Evolutionary conservation across 768 basidiomycete genomes (phyloP).

Genomic region (Cystofilobasidium bisporidii): DNA sequence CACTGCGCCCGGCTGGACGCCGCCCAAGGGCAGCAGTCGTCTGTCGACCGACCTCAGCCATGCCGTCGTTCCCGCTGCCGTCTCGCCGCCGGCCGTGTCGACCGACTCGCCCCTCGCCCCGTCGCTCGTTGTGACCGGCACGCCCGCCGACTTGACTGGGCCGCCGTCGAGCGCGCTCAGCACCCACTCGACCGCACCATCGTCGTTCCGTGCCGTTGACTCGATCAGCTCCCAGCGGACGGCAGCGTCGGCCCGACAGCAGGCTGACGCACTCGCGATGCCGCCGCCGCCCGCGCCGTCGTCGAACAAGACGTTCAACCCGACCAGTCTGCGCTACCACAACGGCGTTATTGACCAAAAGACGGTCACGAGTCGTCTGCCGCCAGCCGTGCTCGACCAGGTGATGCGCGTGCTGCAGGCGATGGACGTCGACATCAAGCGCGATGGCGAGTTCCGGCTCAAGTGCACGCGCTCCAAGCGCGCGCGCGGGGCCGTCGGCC

Average conservation of each 20-base stretch:
- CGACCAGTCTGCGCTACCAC: slow-evolving; percentile 58
- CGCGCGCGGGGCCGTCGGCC: slow-evolving; percentile 44
- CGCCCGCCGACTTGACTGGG: neutral
- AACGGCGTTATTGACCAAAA: slow-evolving; percentile 86
- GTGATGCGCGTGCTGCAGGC: slow-evolving; percentile 66
- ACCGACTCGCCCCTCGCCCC: neutral
- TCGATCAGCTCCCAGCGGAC: slow-evolving; percentile 18
- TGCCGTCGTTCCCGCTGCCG: neutral
- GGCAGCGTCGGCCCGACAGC: slow-evolving; percentile 8
- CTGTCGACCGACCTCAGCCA: neutral
- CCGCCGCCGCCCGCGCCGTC: slow-evolving; percentile 35
- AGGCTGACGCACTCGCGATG: slow-evolving; percentile 25
- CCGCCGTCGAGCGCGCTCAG: slow-evolving; percentile 6
- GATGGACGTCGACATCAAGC: slow-evolving; percentile 82
- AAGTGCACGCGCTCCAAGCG: slow-evolving; percentile 71
- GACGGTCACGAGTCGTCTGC: slow-evolving; percentile 71
- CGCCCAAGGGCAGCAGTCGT: neutral
- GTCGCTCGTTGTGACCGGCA: neutral
- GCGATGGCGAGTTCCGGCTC: slow-evolving; percentile 84
- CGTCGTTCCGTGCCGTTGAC: slow-evolving; percentile 20
- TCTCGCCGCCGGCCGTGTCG: neutral
- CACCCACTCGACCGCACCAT: slow-evolving; percentile 15
- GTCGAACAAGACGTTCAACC: slow-evolving; percentile 43
- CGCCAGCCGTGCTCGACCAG: slow-evolving; percentile 79
- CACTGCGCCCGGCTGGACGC: neutral